Evolutionary conservation across 2,329 filamentous ascomycete species (phyloP).

Genomic region (Penicillium oxalicum): DNA sequence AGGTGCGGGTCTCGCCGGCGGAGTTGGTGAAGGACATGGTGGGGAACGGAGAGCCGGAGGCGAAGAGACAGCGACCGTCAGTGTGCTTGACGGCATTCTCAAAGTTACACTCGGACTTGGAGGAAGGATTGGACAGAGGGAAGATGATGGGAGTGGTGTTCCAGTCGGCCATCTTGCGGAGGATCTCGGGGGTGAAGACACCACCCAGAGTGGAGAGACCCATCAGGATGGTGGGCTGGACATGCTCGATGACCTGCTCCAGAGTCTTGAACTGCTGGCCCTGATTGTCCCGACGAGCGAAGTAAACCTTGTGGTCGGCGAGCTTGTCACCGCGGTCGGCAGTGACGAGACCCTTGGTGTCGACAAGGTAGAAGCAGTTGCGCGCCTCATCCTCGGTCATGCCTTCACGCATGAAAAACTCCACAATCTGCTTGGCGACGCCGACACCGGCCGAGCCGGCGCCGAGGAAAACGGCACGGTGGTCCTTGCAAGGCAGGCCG

Average conservation of each 20-base stretch:
- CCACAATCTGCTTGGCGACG: slow-evolving; percentile 95
- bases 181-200: slow-evolving; percentile 82
- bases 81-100: slow-evolving; percentile 89
- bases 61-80: slow-evolving; percentile 85
- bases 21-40: slow-evolving; percentile 60
- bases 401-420: slow-evolving; percentile 91
- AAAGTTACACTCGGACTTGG: slow-evolving; percentile 96
- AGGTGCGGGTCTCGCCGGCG: slow-evolving; percentile 56
- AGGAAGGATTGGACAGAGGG: slow-evolving; percentile 91
- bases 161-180: slow-evolving; percentile 56
- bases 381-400: slow-evolving; percentile 80
- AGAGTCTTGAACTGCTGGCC: slow-evolving; percentile 67
- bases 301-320: slow-evolving; percentile 76
- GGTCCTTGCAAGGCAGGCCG: slow-evolving; percentile 77
- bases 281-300: slow-evolving; percentile 59
- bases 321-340: slow-evolving; percentile 88
- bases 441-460: slow-evolving; percentile 93
- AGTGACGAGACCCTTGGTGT: slow-evolving; percentile 93
- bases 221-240: slow-evolving; percentile 90
- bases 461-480: slow-evolving; percentile 92
- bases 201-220: slow-evolving; percentile 92
- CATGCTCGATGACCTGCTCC: slow-evolving; percentile 86
- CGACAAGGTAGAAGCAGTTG: slow-evolving; percentile 93
- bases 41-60: slow-evolving; percentile 88
- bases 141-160: slow-evolving; percentile 87